Base-by-base conservation (phyloP, 1,284 basidiomycete species). In the Stygiomarasmius scandens region DNA sequence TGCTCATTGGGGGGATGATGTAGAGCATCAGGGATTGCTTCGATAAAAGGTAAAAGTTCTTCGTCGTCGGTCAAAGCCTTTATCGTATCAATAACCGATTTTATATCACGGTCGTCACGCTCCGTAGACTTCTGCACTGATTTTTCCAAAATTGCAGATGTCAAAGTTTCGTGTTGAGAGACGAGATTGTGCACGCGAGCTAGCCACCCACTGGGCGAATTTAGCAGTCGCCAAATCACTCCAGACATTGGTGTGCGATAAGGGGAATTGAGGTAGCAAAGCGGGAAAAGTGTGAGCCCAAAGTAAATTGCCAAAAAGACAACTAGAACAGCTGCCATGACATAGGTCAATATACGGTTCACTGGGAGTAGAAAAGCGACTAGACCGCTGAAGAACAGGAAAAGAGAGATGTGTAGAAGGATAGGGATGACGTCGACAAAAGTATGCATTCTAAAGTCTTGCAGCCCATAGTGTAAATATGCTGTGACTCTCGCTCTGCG, bases 351-450 rank as follows among this genome's bases (percentile, higher is more conserved):
- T 11, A 34, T 41, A 2, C 2, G 25, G 47, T 55, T 54, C 14
- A 54, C 25, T 16, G 47, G 57, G 34, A 25, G 27, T 4, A 58
- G 46, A 24, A 58, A 58, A 1, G 53, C 34, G 23, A 55, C 32
- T 11, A 58, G 48, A 14, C 57, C 57, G 3, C 20, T 46, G 32
- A 60, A 56, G 51, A 60, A 60, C 6, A 60, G 38, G 16, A 60
- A 47, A 8, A 60, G 45, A 2, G 58, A 60, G 12, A 49, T 25
- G 55, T 60, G 58, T 5, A 60, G 47, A 19, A 60, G 55, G 8
- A 60, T 44, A n/a, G 58, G 58, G 19, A 60, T 56, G 19, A 49
- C 43, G 14, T 56, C 58, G 11, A 60, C 57, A 22, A 58, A 44
- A 24, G 38, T 25, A 22, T 58, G 52, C 52, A 58, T 48, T 3